Evolutionary conservation across 2,329 filamentous ascomycete genomes (phyloP).

Genomic region (Aspergillus sp.): DNA sequence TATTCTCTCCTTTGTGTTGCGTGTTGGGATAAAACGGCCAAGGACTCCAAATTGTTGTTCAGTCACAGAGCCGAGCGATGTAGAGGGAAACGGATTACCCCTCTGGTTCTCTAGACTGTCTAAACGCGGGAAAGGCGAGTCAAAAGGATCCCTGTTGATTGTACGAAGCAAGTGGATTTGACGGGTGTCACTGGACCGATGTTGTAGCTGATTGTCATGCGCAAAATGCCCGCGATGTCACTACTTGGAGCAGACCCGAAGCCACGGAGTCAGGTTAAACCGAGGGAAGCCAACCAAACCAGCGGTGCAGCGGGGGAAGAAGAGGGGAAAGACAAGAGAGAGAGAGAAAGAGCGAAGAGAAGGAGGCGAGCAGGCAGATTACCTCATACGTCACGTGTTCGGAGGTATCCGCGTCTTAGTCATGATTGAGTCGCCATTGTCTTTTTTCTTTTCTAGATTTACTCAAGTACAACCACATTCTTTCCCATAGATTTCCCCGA

Average conservation of each 20-base stretch:
- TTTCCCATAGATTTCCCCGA: conserved; percentile 6
- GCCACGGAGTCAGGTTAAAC: not conserved
- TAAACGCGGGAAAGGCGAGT: not conserved
- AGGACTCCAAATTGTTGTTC: not conserved
- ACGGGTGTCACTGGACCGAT: not conserved
- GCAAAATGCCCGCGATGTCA: conserved; percentile 1
- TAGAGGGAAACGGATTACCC: not conserved
- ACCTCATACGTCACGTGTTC: not conserved
- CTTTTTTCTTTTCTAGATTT: no score
- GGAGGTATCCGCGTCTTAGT: not conserved
- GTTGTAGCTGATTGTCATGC: not conserved
- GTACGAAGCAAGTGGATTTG: not conserved
- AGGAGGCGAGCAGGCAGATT: not conserved
- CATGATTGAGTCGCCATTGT: not conserved
- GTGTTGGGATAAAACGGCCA: not conserved
- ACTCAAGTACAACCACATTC: conserved; percentile 13
- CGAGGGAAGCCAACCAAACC: not conserved
- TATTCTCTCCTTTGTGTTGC: conserved; percentile 1
- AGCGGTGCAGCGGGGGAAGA: not conserved
- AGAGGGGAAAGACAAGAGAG: not conserved
- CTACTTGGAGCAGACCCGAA: conserved; percentile 3
- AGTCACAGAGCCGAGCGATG: not conserved
- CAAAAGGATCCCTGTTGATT: not conserved
- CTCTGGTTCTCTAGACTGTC: not conserved
- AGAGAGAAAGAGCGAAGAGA: not conserved